Evolutionary conservation across 306 rosid genomes (phyloP).

Genomic region (Vigna nakashimae): DNA sequence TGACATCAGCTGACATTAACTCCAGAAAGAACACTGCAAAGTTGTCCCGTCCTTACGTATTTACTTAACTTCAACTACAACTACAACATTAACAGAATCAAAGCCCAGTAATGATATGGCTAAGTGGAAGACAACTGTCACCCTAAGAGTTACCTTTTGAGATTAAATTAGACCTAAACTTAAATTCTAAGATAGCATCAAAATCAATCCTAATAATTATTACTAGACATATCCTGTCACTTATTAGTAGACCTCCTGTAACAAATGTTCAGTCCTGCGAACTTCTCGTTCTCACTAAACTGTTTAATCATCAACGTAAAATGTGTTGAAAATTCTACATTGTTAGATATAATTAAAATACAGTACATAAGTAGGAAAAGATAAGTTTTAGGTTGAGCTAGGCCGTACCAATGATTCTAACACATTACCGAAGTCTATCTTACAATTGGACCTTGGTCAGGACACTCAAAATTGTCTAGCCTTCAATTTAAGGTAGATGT

Average conservation of each 20-base stretch:
- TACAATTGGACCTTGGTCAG: too few relatives aligned
- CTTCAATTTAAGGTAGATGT: too few relatives aligned
- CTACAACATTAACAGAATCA: background rate
- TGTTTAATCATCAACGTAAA: background rate
- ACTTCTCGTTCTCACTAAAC: background rate
- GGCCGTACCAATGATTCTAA: too few relatives aligned
- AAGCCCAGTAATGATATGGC: background rate
- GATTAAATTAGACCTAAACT: background rate
- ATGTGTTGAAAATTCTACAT: background rate
- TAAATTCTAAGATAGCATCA: background rate
- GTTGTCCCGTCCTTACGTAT: constrained; percentile 14
- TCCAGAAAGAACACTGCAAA: constrained; percentile 20
- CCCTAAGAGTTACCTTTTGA: background rate
- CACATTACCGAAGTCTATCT: too few relatives aligned
- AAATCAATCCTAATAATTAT: too few relatives aligned
- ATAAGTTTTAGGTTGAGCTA: too few relatives aligned
- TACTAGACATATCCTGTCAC: too few relatives aligned
- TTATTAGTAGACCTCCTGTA: too few relatives aligned
- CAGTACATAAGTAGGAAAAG: background rate
- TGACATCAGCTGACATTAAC: background rate
- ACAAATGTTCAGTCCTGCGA: background rate
- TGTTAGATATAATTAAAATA: too few relatives aligned
- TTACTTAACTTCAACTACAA: background rate
- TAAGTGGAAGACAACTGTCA: background rate
- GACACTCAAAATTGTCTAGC: too few relatives aligned